Conservation (phyloP, 805 yeast species). For the Starmerella floris region DNA sequence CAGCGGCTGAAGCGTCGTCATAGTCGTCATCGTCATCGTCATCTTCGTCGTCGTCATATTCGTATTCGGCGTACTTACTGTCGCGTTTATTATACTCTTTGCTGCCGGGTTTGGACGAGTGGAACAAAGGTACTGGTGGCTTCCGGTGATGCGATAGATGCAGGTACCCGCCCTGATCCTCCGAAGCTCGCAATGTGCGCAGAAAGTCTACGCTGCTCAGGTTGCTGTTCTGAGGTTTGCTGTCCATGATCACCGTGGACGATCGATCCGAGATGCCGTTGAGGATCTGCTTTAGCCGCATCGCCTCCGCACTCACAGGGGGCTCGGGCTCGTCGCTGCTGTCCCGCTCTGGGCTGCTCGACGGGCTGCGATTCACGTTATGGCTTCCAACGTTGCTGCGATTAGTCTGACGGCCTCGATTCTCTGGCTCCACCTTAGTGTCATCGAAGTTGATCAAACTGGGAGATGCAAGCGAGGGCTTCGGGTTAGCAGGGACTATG, state of each 20-base stretch:
- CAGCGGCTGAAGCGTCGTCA: background rate
- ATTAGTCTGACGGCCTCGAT: no score
- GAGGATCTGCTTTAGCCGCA: conserved; percentile 25
- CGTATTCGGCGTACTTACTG: conserved; percentile 3
- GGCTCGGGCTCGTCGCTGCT: background rate
- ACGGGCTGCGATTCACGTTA: background rate
- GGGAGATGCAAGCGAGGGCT: background rate
- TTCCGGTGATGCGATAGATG: conserved; percentile 4
- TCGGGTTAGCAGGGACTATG: background rate
- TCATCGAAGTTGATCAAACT: background rate
- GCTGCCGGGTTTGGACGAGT: background rate
- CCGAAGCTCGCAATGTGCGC: conserved; percentile 23
- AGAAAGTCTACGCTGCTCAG: conserved; percentile 30
- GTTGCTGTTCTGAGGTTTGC: conserved; percentile 19
- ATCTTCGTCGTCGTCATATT: conserved; percentile 3
- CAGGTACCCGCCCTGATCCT: conserved; percentile 7
- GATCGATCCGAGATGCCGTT: conserved; percentile 27
- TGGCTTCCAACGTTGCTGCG: no score
- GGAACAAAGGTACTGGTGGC: background rate
- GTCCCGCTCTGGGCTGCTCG: background rate
- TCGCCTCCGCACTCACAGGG: conserved; percentile 11
- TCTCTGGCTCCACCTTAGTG: no score
- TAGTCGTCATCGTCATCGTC: background rate
- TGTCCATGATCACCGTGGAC: conserved; percentile 26
- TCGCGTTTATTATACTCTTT: background rate